These are phyloP conservation scores for Aspergillus ibericus DNA, from an alignment of 2,329 filamentous ascomycete genomes.

Conservation along the genomic window DNA sequence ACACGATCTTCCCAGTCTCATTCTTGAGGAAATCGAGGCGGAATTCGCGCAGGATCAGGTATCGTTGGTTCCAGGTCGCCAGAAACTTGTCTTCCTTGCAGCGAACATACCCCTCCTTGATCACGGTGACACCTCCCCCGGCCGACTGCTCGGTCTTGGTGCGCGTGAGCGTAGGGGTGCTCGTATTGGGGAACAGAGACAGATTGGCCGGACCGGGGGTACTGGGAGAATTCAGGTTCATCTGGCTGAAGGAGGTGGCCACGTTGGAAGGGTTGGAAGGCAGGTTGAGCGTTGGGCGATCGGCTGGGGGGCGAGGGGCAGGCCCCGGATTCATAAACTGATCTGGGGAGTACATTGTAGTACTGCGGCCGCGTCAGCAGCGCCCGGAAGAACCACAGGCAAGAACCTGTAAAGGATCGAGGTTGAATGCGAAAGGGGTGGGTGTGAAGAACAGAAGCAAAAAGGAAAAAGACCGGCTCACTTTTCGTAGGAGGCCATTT, in stretches of 20 bases:
- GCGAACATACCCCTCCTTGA: conserved; percentile 62
- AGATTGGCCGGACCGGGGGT: conserved; percentile 56
- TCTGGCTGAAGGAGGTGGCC: conserved; percentile 64
- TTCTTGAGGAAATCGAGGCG: conserved; percentile 93
- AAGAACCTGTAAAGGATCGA: background rate
- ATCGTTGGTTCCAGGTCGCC: conserved; percentile 89
- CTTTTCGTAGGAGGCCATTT: conserved; percentile 39
- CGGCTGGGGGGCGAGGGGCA: conserved; percentile 83
- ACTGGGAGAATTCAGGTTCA: conserved; percentile 68
- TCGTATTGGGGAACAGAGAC: conserved; percentile 66
- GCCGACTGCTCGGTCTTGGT: conserved; percentile 59
- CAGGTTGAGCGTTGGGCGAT: conserved; percentile 77
- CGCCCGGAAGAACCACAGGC: background rate
- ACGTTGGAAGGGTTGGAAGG: conserved; percentile 69
- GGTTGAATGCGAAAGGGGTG: background rate
- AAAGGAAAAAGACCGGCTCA: conserved; percentile 20
- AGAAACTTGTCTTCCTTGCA: conserved; percentile 76
- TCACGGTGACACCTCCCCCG: conserved; percentile 67
- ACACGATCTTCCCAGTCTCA: conserved; percentile 82
- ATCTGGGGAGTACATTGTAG: conserved; percentile 56
- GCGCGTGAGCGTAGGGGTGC: conserved; percentile 68
- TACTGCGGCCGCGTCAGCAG: conserved; percentile 19
- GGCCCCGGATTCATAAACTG: conserved; percentile 97
- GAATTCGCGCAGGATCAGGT: conserved; percentile 86
- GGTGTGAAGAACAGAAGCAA: background rate